A percentile compares a stretch with the other conserved stretches of the same genome.
phyloP scores from a whole-genome alignment of 495 filamentous ascomycete species.

The Tuber brumale region DNA sequence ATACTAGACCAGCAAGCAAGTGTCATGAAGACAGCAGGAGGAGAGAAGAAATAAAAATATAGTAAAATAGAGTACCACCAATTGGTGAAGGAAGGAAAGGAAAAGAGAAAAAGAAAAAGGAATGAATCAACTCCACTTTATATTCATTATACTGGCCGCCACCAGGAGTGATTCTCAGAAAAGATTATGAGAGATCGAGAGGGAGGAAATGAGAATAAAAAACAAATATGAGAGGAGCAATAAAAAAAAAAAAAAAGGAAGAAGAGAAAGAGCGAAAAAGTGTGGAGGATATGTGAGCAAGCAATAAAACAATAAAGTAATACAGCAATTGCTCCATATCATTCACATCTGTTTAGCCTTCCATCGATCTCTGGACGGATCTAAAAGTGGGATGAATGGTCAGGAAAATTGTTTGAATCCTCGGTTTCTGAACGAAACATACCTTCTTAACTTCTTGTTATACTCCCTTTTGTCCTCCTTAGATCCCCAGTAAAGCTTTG shows the following conservation, averaged over 20 bases:
- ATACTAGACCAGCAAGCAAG: background rate
- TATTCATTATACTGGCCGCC: conserved; percentile 1
- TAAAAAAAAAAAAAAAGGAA: background rate
- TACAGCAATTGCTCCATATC: background rate
- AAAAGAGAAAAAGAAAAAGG: background rate
- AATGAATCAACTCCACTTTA: conserved; percentile 3
- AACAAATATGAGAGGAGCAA: background rate
- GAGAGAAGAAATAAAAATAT: background rate
- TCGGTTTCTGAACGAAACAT: background rate
- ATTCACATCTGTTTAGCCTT: conserved; percentile 16
- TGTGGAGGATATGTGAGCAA: background rate
- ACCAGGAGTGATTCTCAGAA: background rate
- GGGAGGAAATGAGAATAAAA: background rate
- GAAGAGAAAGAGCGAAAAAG: background rate
- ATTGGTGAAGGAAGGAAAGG: background rate
- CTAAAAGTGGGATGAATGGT: conserved; percentile 14
- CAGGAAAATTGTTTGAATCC: background rate
- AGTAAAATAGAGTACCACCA: background rate
- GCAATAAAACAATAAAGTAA: background rate
- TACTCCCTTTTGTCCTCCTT: conserved; percentile 74
- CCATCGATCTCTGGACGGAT: conserved; percentile 39
- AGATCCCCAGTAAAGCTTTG: conserved; percentile 79
- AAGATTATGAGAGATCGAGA: background rate
- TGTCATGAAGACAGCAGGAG: background rate
- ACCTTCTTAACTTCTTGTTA: conserved; percentile 64